Evolutionary conservation across 2,329 filamentous ascomycete species (phyloP), one percentile per base, ranked within the genome.

Genomic region (Cercospora sp.): DNA sequence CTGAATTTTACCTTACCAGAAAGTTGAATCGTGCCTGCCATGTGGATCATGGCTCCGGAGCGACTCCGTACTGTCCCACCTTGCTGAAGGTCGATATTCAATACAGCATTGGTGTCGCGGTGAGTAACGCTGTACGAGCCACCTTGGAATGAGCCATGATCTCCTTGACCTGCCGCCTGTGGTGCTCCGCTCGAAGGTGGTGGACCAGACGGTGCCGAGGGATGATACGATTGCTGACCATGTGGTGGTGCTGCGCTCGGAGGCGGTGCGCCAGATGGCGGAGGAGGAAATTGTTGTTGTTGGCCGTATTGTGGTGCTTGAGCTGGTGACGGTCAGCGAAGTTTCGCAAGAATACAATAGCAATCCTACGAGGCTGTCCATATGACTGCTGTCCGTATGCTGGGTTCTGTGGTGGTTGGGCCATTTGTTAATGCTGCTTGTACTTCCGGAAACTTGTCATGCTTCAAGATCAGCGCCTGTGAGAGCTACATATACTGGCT

Each of bases 41-140:
- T 97, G 76, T 92, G 91, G 73, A 97, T 91, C 92, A 98, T 94
- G 62, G 88, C 87, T 13, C 93, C 91, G 26, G 94, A 93, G 77
- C 91, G 94, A 1, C 88, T 91, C 21, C 84, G 85, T 62, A 97
- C 80, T 0, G 93, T 93, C 74, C 92, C 96, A 2, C 92, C 93
- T 79, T 94, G 90, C 10, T 93, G 93, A 58, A 97, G 81, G 78
- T 97, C 93, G 24, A 97, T 80, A 0, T 93, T 97, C 69, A 97
- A 80, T 70, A 97, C 90, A 1, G 91, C 93, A 78, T 97, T 97
- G 63, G 88, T 89, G 79, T 97, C 93, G 18, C 94, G 86, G 77
- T 97, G 94, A 75, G 91, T 94, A 77, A 97, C 92, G 49, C 93
- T 87, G 78, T 94, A 98, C 77, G 91, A 94, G 9, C 94, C 94